These are phyloP conservation scores for Trichothecium sympodiale DNA, from an alignment of 2,329 filamentous ascomycete species.

Conservation along the genomic window DNA sequence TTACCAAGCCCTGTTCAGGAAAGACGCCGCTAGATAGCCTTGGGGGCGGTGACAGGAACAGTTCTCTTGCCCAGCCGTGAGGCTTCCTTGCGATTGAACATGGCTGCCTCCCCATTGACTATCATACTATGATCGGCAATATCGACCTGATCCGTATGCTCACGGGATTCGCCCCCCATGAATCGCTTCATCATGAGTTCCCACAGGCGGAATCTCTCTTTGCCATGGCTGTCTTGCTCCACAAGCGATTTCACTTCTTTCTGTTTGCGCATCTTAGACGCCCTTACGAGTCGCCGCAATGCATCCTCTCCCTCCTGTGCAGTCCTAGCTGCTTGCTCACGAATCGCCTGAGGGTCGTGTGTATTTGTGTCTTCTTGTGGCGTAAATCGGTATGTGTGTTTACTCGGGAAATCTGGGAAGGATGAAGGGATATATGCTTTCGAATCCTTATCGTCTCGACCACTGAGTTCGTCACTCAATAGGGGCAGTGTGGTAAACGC, in stretches of 20 bases:
- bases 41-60: constrained; percentile 1
- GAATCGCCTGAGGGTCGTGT: constrained; percentile 44
- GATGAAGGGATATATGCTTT: constrained; percentile 45
- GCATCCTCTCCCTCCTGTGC: constrained; percentile 53
- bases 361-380: constrained; percentile 35
- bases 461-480: constrained; percentile 45
- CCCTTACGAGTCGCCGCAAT: constrained; percentile 45
- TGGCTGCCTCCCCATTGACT: constrained; percentile 42
- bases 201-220: constrained; percentile 48
- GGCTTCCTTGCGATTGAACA: constrained; percentile 41
- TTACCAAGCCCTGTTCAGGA: too few species aligned
- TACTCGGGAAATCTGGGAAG: constrained; percentile 53
- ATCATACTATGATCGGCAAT: constrained; percentile 55
- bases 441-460: constrained; percentile 42
- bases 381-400: constrained; percentile 53
- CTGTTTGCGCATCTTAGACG: constrained; percentile 53
- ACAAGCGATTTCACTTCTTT: constrained; percentile 50
- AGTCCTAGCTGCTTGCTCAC: constrained; percentile 47
- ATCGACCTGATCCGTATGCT: constrained; percentile 30
- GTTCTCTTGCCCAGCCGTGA: constrained; percentile 34
- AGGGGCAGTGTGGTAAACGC: constrained; percentile 31
- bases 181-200: constrained; percentile 49
- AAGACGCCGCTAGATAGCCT: too few species aligned
- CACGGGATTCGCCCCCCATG: constrained; percentile 22
- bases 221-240: constrained; percentile 38